These are phyloP conservation scores for Leavenworthia alabamica DNA, from an alignment of 345 rosid genomes.

Conservation along the genomic window DNA sequence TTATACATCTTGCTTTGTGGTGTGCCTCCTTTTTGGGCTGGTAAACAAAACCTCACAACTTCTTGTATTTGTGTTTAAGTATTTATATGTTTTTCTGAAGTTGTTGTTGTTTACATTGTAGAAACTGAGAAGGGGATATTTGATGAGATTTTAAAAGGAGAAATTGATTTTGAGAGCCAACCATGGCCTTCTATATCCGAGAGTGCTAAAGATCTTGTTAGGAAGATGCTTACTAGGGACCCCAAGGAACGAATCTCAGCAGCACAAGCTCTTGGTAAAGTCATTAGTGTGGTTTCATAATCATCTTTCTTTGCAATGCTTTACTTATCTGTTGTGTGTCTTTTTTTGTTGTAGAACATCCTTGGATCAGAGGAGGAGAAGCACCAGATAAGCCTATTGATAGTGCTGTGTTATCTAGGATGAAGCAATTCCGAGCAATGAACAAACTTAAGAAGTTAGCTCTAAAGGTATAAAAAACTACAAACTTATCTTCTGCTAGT, in stretches of 20 bases:
- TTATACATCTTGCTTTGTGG: slow-evolving; percentile 79
- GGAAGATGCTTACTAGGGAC: slow-evolving; percentile 68
- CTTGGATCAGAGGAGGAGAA: slow-evolving; percentile 47
- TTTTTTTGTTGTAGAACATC: slow-evolving; percentile 18
- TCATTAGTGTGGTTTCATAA: not conserved
- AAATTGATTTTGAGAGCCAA: slow-evolving; percentile 61
- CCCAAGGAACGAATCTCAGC: slow-evolving; percentile 68
- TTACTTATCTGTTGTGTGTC: not conserved
- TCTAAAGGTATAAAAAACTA: slow-evolving; percentile 49
- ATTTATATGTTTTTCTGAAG: not conserved
- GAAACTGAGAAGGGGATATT: slow-evolving; percentile 80
- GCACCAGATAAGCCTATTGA: slow-evolving; percentile 80
- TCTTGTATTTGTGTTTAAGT: not conserved
- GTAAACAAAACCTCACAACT: slow-evolving; percentile 31
- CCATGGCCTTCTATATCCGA: slow-evolving; percentile 88
- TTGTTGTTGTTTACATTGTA: slow-evolving; percentile 26
- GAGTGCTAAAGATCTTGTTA: slow-evolving; percentile 77
- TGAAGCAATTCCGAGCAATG: slow-evolving; percentile 96
- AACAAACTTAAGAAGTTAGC: slow-evolving; percentile 87
- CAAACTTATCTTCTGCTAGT: not conserved
- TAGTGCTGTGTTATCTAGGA: slow-evolving; percentile 78
- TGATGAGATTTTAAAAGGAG: slow-evolving; percentile 58
- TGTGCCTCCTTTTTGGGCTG: slow-evolving; percentile 96
- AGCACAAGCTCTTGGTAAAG: slow-evolving; percentile 74
- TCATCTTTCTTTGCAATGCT: not conserved